Evolutionary conservation across 306 rosid species (phyloP).

Genomic region (Elaeagnus macrophylla): DNA sequence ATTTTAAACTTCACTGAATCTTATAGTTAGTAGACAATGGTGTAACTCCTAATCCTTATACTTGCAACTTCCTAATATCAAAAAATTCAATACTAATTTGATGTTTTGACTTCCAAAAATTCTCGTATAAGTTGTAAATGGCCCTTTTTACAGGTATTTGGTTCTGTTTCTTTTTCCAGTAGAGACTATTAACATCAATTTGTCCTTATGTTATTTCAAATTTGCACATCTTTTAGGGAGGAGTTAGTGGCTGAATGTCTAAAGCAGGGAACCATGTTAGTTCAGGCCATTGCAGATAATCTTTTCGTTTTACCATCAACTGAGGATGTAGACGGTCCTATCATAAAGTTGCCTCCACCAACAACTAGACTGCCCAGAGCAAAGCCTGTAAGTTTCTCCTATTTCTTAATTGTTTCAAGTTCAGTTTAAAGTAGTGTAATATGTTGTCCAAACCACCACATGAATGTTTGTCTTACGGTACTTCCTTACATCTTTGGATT

Average conservation of each 20-base stretch:
- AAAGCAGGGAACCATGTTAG: slow-evolving; percentile 59
- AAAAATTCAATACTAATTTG: background rate
- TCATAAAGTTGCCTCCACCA: slow-evolving; percentile 64
- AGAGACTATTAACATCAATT: background rate
- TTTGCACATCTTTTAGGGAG: slow-evolving; percentile 32
- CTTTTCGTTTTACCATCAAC: slow-evolving; percentile 66
- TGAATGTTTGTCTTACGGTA: background rate
- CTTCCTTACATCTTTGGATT: background rate
- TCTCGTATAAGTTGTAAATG: background rate
- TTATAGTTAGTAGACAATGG: no score
- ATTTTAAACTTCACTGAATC: no score
- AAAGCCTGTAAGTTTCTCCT: slow-evolving; percentile 54
- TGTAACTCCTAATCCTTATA: no score
- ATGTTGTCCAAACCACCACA: background rate
- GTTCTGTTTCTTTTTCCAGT: background rate
- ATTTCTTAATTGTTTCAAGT: background rate
- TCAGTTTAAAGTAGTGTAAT: background rate
- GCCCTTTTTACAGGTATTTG: background rate
- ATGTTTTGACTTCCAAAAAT: background rate
- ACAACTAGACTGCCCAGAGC: slow-evolving; percentile 66
- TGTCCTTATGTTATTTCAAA: background rate
- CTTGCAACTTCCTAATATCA: background rate
- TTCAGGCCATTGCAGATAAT: slow-evolving; percentile 61
- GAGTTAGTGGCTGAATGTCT: slow-evolving; percentile 51
- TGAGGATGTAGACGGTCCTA: slow-evolving; percentile 72